Evolutionary conservation across 202 grass and related monocot genomes (phyloP), one percentile per base, ranked within the genome.

Genomic region (Saccharum hybrid): DNA sequence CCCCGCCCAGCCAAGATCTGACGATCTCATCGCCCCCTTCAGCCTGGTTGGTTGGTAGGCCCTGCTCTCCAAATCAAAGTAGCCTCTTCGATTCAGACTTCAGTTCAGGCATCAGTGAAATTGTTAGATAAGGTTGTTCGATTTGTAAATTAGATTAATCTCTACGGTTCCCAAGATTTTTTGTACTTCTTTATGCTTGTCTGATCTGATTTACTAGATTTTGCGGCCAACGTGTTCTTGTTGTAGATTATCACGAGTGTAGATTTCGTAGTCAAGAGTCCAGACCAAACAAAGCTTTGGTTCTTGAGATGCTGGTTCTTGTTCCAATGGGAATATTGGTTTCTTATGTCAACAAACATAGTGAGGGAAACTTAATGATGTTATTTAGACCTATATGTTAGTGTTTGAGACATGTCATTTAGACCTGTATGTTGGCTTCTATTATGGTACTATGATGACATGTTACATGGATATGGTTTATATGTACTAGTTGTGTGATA

Each of bases 271-370:
- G 60, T 63, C n/a, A 63, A 63, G 62, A 80, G 52, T 88, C 82
- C 71, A 85, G 71, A 81, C 87, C 82, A 85, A 76, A 85, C 28
- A 81, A 84, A 81, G 42, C 46, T 46, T 85, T 85, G 77, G 87
- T 85, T 81, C 82, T 88, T 81, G 87, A 75, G 71, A 88, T 76
- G 76, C 1, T 63, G 71, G 69, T 59, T 59, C 56, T 59, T 76
- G 51, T 62, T 65, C 66, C 68, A 69, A 26, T 52, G 62, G 12
- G 40, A 80, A 63, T 52, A 30, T 70, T 57, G 22, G 22, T 52
- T 84, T 8, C 7, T 41, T 69, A 3, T 85, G 31, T 38, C 62
- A 42, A 75, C 48, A 26, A 62, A 62, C 3, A 62, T 12, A 61
- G 52, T 57, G 18, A 57, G 46, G 4, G 4, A 19, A 21, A 21